Conservation (phyloP, 108 stramenopile species). For the Hondaea fermentalgiana region DNA sequence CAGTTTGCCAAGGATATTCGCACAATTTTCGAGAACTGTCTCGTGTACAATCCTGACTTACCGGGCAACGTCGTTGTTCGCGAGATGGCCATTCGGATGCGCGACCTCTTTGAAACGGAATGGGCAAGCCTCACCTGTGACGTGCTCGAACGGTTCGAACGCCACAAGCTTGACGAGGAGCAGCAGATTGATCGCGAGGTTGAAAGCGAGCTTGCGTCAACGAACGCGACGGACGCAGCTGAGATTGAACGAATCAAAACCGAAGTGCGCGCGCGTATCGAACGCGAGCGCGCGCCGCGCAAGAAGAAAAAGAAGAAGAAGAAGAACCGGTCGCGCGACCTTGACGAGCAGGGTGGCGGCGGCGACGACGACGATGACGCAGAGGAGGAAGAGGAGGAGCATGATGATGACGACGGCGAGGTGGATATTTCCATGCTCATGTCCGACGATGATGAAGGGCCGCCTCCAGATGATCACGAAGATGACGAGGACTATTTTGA, state of each 20-base stretch:
- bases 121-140: not conserved
- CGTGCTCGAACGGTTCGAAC: not conserved
- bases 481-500: not conserved
- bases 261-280: not conserved
- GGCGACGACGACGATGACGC: not conserved
- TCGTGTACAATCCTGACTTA: not conserved
- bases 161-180: not conserved
- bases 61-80: not conserved
- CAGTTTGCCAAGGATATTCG: not conserved
- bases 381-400: not conserved
- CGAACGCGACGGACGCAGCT: not conserved
- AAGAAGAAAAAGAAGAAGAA: not conserved
- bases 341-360: not conserved
- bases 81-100: not conserved
- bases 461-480: not conserved
- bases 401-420: not conserved
- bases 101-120: not conserved
- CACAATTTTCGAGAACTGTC: not conserved
- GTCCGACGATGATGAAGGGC: not conserved
- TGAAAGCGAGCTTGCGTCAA: not conserved
- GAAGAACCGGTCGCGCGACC: not conserved
- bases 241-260: not conserved
- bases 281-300: not conserved
- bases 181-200: not conserved
- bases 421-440: not conserved